Evolutionary conservation across 23 red algal species (phyloP), one percentile per base, ranked within the genome.

Genomic region (Agarophyton chilense): DNA sequence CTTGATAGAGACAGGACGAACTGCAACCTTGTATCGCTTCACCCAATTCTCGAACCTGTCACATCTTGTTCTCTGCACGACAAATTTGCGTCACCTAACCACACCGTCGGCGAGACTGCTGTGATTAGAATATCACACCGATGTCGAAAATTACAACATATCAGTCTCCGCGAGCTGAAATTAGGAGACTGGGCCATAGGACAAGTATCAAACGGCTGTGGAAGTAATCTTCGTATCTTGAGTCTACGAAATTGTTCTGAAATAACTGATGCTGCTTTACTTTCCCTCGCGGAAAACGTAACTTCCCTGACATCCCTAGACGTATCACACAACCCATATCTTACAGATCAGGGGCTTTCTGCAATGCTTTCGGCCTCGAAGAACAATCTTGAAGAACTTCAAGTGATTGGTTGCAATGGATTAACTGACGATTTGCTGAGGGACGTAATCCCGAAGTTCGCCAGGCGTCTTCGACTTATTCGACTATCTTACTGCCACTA

Each of bases 401-500:
- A 86, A 21, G 49, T 86, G 22, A 70, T 86, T 53, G 64, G 82
- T 1, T 86, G 82, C 36, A 72, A 31, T 5, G 82, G 82, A 32
- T 33, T 86, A 35, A 86, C 60, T 41, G 65, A 71, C 73, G 22
- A 21, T 38, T 63, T 67, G 32, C 39, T 86, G 62, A 63, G 65
- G 33, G 53, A 33, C 29, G 65, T 86, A 29, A 71, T 86, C 5
- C 82, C 82, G 18, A 70, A 55, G 29, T 71, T 70, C 24, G 82
- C 58, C 16, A 86, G 38, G 38, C 60, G 64, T 11, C 42, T 86
- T 42, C 61, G 49, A 7, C 46, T 74, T 31, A 42, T 86, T 53
- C n/a, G 82, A n/a, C 31, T 86, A 21, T 86, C 82, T 26, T 71
- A 86, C 46, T 71, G 82, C 41, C 33, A 68, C 36, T 86, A 58